These are phyloP conservation scores for Paecilomyces variotii DNA, from an alignment of 2,329 filamentous ascomycete species.

Conservation along the genomic window DNA sequence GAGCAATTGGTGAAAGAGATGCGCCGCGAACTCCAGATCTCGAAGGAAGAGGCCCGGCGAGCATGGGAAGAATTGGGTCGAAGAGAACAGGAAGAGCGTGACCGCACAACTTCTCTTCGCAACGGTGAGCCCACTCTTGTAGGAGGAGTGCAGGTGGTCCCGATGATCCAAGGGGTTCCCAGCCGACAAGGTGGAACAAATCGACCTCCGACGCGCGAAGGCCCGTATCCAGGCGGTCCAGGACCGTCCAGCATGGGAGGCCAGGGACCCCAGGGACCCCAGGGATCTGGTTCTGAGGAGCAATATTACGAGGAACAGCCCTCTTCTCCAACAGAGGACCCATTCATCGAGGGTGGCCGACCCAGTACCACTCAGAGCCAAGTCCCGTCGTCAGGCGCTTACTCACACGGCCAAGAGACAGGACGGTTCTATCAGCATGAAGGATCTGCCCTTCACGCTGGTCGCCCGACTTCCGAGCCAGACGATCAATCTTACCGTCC, in stretches of 20 bases:
- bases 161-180: conserved; percentile 68
- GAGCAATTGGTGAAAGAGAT: conserved; percentile 81
- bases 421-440: conserved; percentile 34
- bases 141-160: conserved; percentile 89
- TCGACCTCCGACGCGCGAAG: conserved; percentile 40
- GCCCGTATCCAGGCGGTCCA: conserved; percentile 32
- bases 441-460: conserved; percentile 22
- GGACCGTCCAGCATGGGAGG: conserved; percentile 21
- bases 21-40: conserved; percentile 86
- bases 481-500: conserved; percentile 43
- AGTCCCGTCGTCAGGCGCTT: conserved; percentile 12
- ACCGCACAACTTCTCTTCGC: conserved; percentile 75
- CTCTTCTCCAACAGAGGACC: conserved; percentile 51
- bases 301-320: conserved; percentile 45
- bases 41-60: conserved; percentile 87
- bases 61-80: conserved; percentile 96
- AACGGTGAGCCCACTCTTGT: conserved; percentile 83
- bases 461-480: conserved; percentile 36
- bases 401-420: conserved; percentile 21
- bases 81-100: conserved; percentile 85
- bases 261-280: conserved; percentile 18
- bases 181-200: conserved; percentile 46
- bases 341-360: conserved; percentile 47
- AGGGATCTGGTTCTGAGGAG: conserved; percentile 22
- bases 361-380: conserved; percentile 5